A percentile compares a stretch with the other conserved stretches of the same genome.
phyloP scores from a whole-genome alignment of 2,329 filamentous ascomycete genomes.

The Amauroascus verrucosus region DNA sequence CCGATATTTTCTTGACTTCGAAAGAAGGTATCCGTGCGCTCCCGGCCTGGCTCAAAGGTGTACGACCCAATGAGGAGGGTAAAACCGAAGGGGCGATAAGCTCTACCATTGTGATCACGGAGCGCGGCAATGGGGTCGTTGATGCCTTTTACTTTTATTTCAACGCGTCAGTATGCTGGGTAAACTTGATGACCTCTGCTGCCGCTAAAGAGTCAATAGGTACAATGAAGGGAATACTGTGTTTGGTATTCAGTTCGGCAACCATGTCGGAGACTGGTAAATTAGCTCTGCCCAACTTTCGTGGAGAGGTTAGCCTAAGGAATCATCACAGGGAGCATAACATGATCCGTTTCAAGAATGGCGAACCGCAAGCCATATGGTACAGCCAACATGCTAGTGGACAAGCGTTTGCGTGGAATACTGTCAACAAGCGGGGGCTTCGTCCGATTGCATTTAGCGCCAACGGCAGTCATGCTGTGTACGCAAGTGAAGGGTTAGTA shows the following conservation, averaged over 20 bases:
- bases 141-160: conserved; percentile 58
- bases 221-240: conserved; percentile 47
- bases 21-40: conserved; percentile 38
- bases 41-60: conserved; percentile 44
- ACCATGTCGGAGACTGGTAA: conserved; percentile 56
- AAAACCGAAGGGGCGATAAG: conserved; percentile 43
- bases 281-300: conserved; percentile 10
- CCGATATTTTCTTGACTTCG: conserved; percentile 42
- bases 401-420: conserved; percentile 51
- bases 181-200: conserved; percentile 14
- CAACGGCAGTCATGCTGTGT: conserved; percentile 55
- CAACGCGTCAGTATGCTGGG: conserved; percentile 49
- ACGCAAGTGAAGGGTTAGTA: conserved; percentile 44
- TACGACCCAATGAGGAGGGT: conserved; percentile 43
- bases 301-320: neutral
- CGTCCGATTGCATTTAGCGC: conserved; percentile 50
- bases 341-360: conserved; percentile 54
- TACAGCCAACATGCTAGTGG: conserved; percentile 54
- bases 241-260: conserved; percentile 41
- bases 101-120: conserved; percentile 47
- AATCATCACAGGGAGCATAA: conserved; percentile 47
- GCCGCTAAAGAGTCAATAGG: conserved; percentile 18
- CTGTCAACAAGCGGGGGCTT: conserved; percentile 44
- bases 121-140: conserved; percentile 44
- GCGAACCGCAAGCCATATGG: conserved; percentile 48